Percentiles rank a stretch among this genome's conserved stretches.
phyloP scores from a whole-genome alignment of 768 basidiomycete genomes.

The Xerocomellus amylosporus region DNA sequence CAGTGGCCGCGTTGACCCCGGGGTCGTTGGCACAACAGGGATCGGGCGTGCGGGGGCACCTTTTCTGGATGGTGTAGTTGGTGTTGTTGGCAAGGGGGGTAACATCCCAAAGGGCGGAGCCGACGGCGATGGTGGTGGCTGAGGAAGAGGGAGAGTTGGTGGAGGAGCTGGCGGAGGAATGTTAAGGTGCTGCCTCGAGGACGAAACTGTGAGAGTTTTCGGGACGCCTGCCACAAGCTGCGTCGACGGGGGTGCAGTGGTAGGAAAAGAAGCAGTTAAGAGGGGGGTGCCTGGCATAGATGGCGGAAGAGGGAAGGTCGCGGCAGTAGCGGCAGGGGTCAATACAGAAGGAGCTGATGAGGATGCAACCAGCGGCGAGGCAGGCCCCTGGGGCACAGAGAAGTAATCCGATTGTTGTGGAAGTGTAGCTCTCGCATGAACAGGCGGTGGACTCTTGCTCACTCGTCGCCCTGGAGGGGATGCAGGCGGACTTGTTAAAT shows the following conservation, averaged over 20 bases:
- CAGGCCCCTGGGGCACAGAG: constrained; percentile 1
- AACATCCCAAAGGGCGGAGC: neutral
- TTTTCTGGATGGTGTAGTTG: constrained; percentile 8
- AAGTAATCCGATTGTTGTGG: constrained; percentile 12
- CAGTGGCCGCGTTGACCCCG: constrained; percentile 14
- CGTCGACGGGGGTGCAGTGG: neutral
- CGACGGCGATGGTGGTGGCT: constrained; percentile 21
- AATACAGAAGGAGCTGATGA: constrained; percentile 2
- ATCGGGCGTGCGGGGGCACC: constrained; percentile 13
- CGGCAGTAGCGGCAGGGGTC: constrained; percentile 3
- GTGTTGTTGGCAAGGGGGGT: constrained; percentile 1
- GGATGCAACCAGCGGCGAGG: constrained; percentile 12
- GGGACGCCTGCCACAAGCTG: neutral
- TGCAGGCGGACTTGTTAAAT: constrained; percentile 18
- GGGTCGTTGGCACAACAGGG: constrained; percentile 10
- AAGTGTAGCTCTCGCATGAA: constrained; percentile 7
- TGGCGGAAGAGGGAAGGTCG: constrained; percentile 14
- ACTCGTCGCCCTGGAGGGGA: constrained; percentile 19
- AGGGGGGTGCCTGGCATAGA: constrained; percentile 22
- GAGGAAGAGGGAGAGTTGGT: constrained; percentile 31
- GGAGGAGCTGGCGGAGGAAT: constrained; percentile 33
- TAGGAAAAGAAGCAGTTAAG: constrained; percentile 13
- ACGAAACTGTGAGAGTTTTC: constrained; percentile 6
- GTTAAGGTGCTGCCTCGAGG: constrained; percentile 28
- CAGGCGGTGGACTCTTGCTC: constrained; percentile 30